Conservation (phyloP, 1,284 basidiomycete genomes). For the Marasmius sp. region DNA sequence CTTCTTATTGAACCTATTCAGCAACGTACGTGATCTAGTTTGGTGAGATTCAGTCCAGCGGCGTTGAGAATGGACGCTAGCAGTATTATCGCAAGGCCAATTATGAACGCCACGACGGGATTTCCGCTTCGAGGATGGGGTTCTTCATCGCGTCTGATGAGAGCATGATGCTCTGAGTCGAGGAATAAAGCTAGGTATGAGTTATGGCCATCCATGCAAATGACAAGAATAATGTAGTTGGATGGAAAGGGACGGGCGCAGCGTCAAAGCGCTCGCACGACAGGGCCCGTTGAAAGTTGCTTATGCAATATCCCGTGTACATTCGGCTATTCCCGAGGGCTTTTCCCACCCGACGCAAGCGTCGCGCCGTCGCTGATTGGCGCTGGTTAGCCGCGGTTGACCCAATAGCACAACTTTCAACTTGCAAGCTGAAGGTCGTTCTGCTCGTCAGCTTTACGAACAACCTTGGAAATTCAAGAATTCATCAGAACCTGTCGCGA, state of each 20-base stretch:
- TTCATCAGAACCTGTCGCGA: no score
- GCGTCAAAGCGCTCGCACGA: not conserved
- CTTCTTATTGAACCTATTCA: conserved; percentile 1
- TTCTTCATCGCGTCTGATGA: not conserved
- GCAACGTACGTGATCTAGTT: conserved; percentile 75
- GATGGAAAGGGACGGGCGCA: not conserved
- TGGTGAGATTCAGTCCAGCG: conserved; percentile 81
- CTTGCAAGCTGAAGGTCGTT: no score
- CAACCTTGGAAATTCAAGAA: no score
- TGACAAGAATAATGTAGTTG: not conserved
- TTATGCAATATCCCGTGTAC: no score
- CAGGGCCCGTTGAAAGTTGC: no score
- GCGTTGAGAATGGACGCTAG: conserved; percentile 82
- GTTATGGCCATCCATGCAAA: conserved; percentile 14
- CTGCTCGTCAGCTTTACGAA: no score
- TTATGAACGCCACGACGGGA: conserved; percentile 74
- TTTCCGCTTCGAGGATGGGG: conserved; percentile 42
- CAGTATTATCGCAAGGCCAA: conserved; percentile 76
- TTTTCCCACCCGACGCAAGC: no score
- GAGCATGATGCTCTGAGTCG: conserved; percentile 11
- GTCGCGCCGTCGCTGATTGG: no score
- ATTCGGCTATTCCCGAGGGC: no score
- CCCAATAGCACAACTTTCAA: no score
- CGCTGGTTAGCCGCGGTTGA: no score
- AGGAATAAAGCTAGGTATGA: conserved; percentile 1